phyloP scores from a whole-genome alignment of 2,329 filamentous ascomycete species.

The Colletotrichum endophyticum region DNA sequence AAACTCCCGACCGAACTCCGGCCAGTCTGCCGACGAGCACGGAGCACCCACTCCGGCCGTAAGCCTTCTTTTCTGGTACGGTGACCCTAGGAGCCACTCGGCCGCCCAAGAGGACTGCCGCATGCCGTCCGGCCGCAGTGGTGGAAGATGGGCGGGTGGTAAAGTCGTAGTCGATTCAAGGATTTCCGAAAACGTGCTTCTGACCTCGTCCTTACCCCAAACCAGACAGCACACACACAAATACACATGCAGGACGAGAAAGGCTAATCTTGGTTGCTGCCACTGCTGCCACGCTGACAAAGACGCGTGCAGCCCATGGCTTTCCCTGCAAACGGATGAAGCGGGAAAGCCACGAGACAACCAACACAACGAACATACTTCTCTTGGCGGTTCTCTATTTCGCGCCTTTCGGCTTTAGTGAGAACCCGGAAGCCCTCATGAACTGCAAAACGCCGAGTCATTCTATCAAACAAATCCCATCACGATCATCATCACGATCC shows the following conservation, averaged over 20 bases:
- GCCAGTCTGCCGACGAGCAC: conserved; percentile 5
- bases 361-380: neutral
- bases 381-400: neutral
- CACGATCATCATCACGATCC: neutral
- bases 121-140: neutral
- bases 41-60: neutral
- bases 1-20: conserved; percentile 12
- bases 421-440: neutral
- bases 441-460: conserved; percentile 2
- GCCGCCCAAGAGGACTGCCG: neutral
- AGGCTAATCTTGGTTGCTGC: neutral
- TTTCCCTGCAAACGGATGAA: conserved; percentile 14
- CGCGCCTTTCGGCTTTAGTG: neutral
- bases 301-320: neutral
- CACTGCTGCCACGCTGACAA: conserved; percentile 4
- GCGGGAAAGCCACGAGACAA: neutral
- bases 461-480: neutral
- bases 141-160: neutral
- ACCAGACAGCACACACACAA: neutral
- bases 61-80: neutral
- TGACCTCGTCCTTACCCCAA: neutral
- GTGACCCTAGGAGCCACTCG: neutral
- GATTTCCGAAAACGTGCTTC: conserved; percentile 6
- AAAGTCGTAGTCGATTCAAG: neutral
- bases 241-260: neutral